phyloP scores from a whole-genome alignment of 1,284 basidiomycete genomes.

The Naganishia albida region DNA sequence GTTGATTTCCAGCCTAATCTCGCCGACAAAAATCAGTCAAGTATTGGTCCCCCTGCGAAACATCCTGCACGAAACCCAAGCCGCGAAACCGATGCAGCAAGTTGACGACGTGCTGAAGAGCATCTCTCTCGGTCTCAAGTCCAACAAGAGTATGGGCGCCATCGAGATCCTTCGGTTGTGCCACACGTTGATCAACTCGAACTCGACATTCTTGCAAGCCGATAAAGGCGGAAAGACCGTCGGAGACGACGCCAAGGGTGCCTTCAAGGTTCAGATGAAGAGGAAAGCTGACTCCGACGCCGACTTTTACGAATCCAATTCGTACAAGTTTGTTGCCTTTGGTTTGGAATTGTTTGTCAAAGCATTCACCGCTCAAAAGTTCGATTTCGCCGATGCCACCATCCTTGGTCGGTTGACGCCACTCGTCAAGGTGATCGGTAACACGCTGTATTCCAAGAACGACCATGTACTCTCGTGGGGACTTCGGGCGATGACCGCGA shows the following conservation, averaged over 20 bases:
- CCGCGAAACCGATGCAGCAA: constrained; percentile 75
- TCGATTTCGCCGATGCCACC: constrained; percentile 74
- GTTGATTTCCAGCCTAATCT: constrained; percentile 73
- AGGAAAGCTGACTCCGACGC: constrained; percentile 62
- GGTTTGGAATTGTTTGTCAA: constrained; percentile 91
- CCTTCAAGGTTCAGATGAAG: constrained; percentile 76
- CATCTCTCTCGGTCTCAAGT: constrained; percentile 79
- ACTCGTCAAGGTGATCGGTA: constrained; percentile 84
- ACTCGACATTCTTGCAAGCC: constrained; percentile 68
- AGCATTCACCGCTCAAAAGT: constrained; percentile 79
- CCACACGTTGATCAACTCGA: constrained; percentile 86
- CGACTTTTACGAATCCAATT: constrained; percentile 81
- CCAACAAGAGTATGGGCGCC: constrained; percentile 72
- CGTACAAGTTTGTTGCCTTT: constrained; percentile 79
- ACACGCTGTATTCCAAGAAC: constrained; percentile 85
- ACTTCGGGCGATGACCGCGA: constrained; percentile 76
- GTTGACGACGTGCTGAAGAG: constrained; percentile 87
- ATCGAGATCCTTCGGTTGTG: constrained; percentile 78
- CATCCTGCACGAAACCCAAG: constrained; percentile 83
- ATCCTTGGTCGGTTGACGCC: constrained; percentile 79
- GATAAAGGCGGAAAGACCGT: constrained; percentile 42
- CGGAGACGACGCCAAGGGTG: constrained; percentile 55
- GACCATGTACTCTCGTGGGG: constrained; percentile 76
- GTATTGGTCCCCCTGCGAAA: constrained; percentile 79
- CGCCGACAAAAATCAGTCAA: constrained; percentile 71